phyloP scores from a whole-genome alignment of 2,329 filamentous ascomycete genomes.

The Exserohilum rostratum region DNA sequence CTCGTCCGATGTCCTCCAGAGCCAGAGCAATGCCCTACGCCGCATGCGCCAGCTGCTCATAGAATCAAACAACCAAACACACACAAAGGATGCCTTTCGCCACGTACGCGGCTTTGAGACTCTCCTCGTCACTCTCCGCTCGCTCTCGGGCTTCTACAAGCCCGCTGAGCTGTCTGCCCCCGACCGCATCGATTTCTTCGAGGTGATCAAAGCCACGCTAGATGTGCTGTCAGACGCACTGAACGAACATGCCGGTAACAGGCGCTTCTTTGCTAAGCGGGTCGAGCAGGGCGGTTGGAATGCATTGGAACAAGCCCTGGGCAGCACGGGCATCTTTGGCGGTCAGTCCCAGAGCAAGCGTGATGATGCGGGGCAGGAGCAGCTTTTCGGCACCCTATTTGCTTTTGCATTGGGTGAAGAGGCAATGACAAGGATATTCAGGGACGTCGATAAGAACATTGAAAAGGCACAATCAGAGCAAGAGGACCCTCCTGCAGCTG shows the following conservation, averaged over 20 bases:
- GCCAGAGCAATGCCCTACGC: conserved; percentile 61
- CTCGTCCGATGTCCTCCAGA: conserved; percentile 41
- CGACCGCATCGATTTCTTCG: conserved; percentile 70
- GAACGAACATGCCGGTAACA: conserved; percentile 81
- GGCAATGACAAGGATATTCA: conserved; percentile 71
- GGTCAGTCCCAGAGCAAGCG: conserved; percentile 39
- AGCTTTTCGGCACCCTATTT: conserved; percentile 82
- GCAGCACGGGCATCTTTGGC: conserved; percentile 63
- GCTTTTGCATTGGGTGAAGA: conserved; percentile 82
- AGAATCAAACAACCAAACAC: conserved; percentile 56
- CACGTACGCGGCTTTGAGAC: conserved; percentile 78
- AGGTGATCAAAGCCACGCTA: conserved; percentile 73
- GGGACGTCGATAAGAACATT: conserved; percentile 42
- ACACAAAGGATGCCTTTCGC: conserved; percentile 80
- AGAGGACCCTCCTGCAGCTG: conserved; percentile 6
- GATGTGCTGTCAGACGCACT: conserved; percentile 77
- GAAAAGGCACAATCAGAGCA: conserved; percentile 22
- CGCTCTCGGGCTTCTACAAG: conserved; percentile 78
- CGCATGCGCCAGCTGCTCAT: conserved; percentile 70
- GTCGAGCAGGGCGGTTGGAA: conserved; percentile 81
- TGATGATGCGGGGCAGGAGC: conserved; percentile 60
- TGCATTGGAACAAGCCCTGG: conserved; percentile 71
- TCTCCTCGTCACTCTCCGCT: conserved; percentile 71
- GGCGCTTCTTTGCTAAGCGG: conserved; percentile 80
- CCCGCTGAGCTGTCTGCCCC: conserved; percentile 65